Conservation (phyloP, 495 filamentous ascomycete species). For the Hypoxylon fuscum region DNA sequence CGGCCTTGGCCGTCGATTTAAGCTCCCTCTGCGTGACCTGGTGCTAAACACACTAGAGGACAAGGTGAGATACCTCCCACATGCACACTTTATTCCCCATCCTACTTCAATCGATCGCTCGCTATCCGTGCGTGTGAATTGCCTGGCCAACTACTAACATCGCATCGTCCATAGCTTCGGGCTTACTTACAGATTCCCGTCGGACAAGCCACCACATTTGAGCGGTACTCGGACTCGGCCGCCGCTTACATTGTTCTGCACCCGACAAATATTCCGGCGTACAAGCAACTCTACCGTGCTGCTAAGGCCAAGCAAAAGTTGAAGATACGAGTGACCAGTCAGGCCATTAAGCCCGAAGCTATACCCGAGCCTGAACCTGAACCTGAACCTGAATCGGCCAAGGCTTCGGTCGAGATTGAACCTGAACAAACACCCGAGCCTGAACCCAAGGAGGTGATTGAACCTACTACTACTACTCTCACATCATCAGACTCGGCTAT, state of each 20-base stretch:
- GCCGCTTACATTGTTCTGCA: conserved; percentile 82
- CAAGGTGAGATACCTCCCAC: conserved; percentile 71
- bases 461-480: not conserved
- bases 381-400: conserved; percentile 15
- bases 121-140: too few relatives aligned
- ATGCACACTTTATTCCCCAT: not conserved
- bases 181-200: conserved; percentile 73
- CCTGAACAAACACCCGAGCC: conserved; percentile 43
- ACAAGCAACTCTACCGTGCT: conserved; percentile 96
- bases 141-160: conserved; percentile 35
- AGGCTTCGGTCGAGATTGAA: conserved; percentile 26
- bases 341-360: conserved; percentile 13
- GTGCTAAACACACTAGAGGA: conserved; percentile 75
- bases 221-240: conserved; percentile 97
- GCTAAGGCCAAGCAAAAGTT: conserved; percentile 99
- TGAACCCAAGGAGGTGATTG: conserved; percentile 31
- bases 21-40: conserved; percentile 88
- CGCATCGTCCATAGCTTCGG: conserved; percentile 69
- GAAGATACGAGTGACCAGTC: conserved; percentile 77
- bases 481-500: not conserved
- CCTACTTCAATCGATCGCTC: not conserved
- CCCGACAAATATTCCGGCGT: conserved; percentile 77
- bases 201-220: conserved; percentile 75
- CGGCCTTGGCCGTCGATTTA: conserved; percentile 80
- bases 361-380: conserved; percentile 25